These are phyloP conservation scores for Gillenia trifoliata DNA, from an alignment of 306 rosid species.

Conservation along the genomic window DNA sequence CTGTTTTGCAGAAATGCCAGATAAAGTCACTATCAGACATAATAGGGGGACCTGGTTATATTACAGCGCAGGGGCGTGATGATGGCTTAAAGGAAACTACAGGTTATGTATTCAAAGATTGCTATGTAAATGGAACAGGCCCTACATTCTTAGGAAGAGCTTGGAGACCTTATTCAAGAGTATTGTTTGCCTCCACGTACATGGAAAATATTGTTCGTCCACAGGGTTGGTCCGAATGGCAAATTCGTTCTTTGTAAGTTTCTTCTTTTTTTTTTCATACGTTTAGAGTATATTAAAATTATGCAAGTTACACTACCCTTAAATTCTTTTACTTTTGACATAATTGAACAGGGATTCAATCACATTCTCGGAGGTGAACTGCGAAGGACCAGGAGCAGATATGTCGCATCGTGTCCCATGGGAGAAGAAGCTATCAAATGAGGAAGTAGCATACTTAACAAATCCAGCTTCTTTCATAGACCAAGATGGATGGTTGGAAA, in stretches of 20 bases:
- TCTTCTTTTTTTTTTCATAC: too few relatives aligned
- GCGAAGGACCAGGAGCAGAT: conserved; percentile 18
- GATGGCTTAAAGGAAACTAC: not conserved
- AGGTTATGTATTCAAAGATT: conserved; percentile 10
- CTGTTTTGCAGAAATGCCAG: not conserved
- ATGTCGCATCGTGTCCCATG: conserved; percentile 11
- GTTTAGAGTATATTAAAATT: not conserved
- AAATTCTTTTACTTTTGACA: too few relatives aligned
- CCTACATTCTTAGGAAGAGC: conserved; percentile 6
- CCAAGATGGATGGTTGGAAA: conserved; percentile 19
- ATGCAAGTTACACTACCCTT: not conserved
- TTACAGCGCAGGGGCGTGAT: conserved; percentile 6
- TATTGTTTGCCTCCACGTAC: not conserved
- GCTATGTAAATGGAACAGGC: not conserved
- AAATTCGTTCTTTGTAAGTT: not conserved
- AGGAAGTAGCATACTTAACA: not conserved
- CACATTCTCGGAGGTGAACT: conserved; percentile 17
- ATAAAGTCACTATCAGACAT: not conserved
- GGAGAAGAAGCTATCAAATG: conserved; percentile 9
- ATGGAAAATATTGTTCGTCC: not conserved
- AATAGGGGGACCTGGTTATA: not conserved
- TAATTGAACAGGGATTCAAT: conserved; percentile 1
- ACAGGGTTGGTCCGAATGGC: not conserved
- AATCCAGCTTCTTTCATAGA: conserved; percentile 4
- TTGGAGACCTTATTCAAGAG: conserved; percentile 1